Evolutionary conservation across 179 eudicot species (phyloP).

Genomic region (Spergularia azorica): DNA sequence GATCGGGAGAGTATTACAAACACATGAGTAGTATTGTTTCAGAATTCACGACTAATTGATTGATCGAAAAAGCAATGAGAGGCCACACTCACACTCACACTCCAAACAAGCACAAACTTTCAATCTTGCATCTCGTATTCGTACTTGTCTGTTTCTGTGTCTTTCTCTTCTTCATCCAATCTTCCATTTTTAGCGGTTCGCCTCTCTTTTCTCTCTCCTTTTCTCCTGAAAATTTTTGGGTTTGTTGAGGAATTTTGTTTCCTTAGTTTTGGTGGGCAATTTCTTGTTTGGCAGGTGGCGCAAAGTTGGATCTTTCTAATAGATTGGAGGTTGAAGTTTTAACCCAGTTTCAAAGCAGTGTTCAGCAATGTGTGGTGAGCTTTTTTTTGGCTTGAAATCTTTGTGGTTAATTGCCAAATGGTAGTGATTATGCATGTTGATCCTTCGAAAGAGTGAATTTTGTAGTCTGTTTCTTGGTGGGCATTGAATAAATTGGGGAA

Average conservation of each 20-base stretch:
- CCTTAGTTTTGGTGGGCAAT: not conserved
- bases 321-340: slow-evolving; percentile 32
- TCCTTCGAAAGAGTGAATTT: not conserved
- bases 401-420: not conserved
- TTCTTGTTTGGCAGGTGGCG: slow-evolving; percentile 38
- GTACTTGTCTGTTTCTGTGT: slow-evolving; percentile 68
- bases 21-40: too few relatives aligned
- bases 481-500: not conserved
- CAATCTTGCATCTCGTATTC: slow-evolving; percentile 57
- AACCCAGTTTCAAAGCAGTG: slow-evolving; percentile 35
- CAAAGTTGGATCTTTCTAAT: slow-evolving; percentile 24
- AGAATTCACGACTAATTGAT: too few relatives aligned
- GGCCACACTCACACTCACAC: slow-evolving; percentile 21
- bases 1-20: too few relatives aligned
- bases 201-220: not conserved
- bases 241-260: not conserved
- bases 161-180: slow-evolving; percentile 65
- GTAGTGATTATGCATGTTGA: not conserved
- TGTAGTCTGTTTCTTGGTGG: slow-evolving; percentile 2
- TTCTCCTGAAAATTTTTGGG: not conserved
- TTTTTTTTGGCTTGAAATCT: not conserved
- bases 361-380: slow-evolving; percentile 50
- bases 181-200: slow-evolving; percentile 54
- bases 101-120: slow-evolving; percentile 35
- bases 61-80: slow-evolving; percentile 30